These are phyloP conservation scores for Macrolepiota dolichaula DNA, from an alignment of 768 basidiomycete species.

Conservation along the genomic window DNA sequence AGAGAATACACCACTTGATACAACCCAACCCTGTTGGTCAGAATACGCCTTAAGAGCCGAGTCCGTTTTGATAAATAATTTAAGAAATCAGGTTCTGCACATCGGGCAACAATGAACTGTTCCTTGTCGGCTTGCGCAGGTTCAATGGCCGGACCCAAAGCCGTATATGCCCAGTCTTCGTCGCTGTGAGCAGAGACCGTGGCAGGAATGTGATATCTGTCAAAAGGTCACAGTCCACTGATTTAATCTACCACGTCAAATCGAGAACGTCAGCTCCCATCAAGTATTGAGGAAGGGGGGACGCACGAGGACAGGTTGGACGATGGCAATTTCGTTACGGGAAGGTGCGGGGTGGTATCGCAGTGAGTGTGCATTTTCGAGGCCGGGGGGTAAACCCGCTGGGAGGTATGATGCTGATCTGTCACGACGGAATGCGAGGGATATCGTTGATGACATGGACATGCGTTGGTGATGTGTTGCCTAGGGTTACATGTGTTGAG, in stretches of 20 bases:
- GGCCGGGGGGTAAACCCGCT: constrained; percentile 28
- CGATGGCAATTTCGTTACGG: constrained; percentile 82
- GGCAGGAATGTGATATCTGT: constrained; percentile 76
- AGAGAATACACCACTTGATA: neutral
- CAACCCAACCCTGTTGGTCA: neutral
- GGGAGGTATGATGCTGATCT: constrained; percentile 58
- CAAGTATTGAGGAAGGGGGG: neutral
- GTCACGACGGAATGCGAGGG: constrained; percentile 66
- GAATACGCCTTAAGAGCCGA: neutral
- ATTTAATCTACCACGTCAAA: constrained; percentile 80
- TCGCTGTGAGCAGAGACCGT: constrained; percentile 73
- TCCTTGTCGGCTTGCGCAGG: constrained; percentile 30
- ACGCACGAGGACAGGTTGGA: constrained; percentile 86
- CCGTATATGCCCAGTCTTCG: constrained; percentile 73
- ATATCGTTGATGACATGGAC: constrained; percentile 77
- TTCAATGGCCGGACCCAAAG: constrained; percentile 81
- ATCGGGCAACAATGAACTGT: constrained; percentile 16
- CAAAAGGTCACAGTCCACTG: constrained; percentile 77
- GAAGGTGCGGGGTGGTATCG: constrained; percentile 88
- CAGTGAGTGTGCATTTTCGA: constrained; percentile 38
- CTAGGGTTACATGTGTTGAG: constrained; percentile 19
- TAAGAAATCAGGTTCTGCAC: constrained; percentile 24
- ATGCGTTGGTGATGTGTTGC: constrained; percentile 67
- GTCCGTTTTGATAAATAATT: neutral
- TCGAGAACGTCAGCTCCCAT: no score